Base-by-base conservation (phyloP, 2,329 filamentous ascomycete species). In the Zelopaecilomyces penicillatus region DNA sequence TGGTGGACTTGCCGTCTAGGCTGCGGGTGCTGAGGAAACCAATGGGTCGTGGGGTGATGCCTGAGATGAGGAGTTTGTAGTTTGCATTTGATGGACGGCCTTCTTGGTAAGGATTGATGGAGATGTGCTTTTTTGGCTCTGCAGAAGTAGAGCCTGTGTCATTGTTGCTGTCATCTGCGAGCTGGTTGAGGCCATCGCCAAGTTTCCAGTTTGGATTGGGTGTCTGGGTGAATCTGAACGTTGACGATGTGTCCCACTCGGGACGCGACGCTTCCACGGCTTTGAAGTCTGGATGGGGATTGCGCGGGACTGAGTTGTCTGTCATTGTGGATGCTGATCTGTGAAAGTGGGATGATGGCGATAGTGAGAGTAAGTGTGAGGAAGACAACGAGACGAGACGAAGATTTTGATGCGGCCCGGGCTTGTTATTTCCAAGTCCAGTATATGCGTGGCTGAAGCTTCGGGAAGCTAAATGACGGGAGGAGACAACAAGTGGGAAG, bases 61-160 rank as follows among this genome's bases (percentile, higher is more conserved):
- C 81, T 12, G 81, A 86, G 64, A 96, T 95, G 49, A 96, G 72
- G 10, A 96, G 77, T 67, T 95, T 95, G 76, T 97, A 96, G 74
- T 96, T 96, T 67, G 77, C 80, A 1, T 71, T 67, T 0, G 78
- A 66, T 0, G 80, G 74, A 0, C 90, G 77, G 30, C 82, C 85
- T 29, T 80, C 69, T 45, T 75, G 83, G 61, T 90, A 81, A 0
- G 90, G 90, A 63, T 95, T 83, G 55, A 96, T 95, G 58, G 82
- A 70, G 52, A 91, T 65, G 66, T 95, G 87, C 30, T 44, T 41
- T 47, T 79, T 76, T 44, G 52, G 47, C 43, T 38, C 47, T 32
- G 46, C 45, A 49, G 52, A 47, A 48, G 51, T 47, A 12, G 53
- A 33, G 30, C 19, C 26, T n/a, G 45, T 12, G 19, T 39, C 37